Percentiles rank a stretch among this genome's conserved stretches.
Conservation (phyloP, 148 eudicot species). For the Persicaria maculosa region DNA sequence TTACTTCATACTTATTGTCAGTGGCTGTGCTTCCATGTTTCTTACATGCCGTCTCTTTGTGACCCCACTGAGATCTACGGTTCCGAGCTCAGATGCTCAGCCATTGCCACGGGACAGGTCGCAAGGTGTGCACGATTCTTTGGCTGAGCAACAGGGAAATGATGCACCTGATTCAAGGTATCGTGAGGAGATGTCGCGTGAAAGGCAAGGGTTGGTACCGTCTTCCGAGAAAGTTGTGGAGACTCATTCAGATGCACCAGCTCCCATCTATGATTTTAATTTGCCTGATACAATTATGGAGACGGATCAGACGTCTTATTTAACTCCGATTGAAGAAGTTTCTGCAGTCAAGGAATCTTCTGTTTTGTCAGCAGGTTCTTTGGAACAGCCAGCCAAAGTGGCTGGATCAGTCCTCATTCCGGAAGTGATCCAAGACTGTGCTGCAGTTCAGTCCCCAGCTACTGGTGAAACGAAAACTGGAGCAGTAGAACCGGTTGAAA, state of each 20-base stretch:
- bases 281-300: slow-evolving; percentile 62
- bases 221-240: slow-evolving; percentile 22
- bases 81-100: slow-evolving; percentile 37
- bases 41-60: slow-evolving; percentile 67
- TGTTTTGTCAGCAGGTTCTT: slow-evolving; percentile 17
- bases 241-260: slow-evolving; percentile 23
- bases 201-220: slow-evolving; percentile 30
- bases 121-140: slow-evolving; percentile 26
- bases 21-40: slow-evolving; percentile 43
- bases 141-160: slow-evolving; percentile 25
- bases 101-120: slow-evolving; percentile 42
- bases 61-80: slow-evolving; percentile 73
- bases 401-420: slow-evolving; percentile 22
- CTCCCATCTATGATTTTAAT: slow-evolving; percentile 27
- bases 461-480: slow-evolving; percentile 22
- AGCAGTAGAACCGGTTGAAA: slow-evolving; percentile 31
- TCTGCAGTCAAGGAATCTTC: slow-evolving; percentile 17
- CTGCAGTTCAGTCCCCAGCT: slow-evolving; percentile 24
- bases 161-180: slow-evolving; percentile 24
- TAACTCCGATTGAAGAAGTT: slow-evolving; percentile 36
- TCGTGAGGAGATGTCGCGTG: slow-evolving; percentile 22
- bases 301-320: slow-evolving; percentile 27
- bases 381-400: slow-evolving; percentile 22
- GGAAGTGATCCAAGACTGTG: slow-evolving; percentile 18
- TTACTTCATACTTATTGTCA: slow-evolving; percentile 50